Evolutionary conservation across 495 filamentous ascomycete genomes (phyloP), one percentile per base, ranked within the genome.

Genomic region (Articulospora tetracladia): DNA sequence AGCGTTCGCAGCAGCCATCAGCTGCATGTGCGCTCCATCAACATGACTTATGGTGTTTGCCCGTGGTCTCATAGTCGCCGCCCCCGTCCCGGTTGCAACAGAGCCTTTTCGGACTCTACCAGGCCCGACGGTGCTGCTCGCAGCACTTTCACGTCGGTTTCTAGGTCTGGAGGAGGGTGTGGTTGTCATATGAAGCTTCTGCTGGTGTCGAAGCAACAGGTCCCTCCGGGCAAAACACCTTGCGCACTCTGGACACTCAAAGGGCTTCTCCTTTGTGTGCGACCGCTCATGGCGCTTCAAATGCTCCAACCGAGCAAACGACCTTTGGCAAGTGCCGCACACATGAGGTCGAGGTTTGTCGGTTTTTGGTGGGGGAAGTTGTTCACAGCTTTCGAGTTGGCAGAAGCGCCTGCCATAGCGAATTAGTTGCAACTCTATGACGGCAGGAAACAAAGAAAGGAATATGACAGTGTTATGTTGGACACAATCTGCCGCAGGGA

Each of bases 191-290:
- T 99, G 94, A 15, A 99, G 81, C 79, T 99, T 99, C 79, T 99
- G 94, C 77, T 99, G 94, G 74, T 99, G 94, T 26, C 94, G 84
- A 58, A 99, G 77, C 55, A 99, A 83, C 60, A 99, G 74, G 72
- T 99, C 94, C 59, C 94, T 84, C 32, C 94, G 85, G 28, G 94
- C 94, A 77, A 99, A 99, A 79, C 94, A 98, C 69, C 94, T 78
- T 22, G 90, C 80, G 70, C 94, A 99, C 72, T 98, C 92, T 24
- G 93, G 93, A 64, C 94, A 99, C 70, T 97, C 93, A 69, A 99
- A 99, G 1, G 94, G 94, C 78, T 98, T 98, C 72, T 99, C 94
- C 71, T 99, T 99, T 12, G 94, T 99, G 68, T 99, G 94, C 20
- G 94, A 98, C 46, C 94, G 87, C 79, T 99, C 94, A 74, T 99